A percentile compares a stretch with the other conserved stretches of the same genome.
These are phyloP conservation scores for Nemania sp. DNA, from an alignment of 2,329 filamentous ascomycete species.

Conservation along the genomic window DNA sequence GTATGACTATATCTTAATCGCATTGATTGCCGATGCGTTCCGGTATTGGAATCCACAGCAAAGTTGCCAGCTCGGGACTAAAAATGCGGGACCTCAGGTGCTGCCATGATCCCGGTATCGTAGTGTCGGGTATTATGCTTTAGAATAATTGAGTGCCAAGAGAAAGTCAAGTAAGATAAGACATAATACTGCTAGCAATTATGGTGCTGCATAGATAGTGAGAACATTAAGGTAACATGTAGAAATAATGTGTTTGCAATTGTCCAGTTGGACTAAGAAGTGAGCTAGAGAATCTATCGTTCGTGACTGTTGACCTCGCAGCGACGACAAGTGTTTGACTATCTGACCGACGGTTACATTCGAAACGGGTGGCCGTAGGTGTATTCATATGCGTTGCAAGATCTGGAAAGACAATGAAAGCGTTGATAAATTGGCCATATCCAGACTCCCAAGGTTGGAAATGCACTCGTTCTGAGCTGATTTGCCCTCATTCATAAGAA, in stretches of 20 bases:
- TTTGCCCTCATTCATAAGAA: background rate
- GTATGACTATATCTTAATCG: background rate
- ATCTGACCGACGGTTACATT: too few species aligned
- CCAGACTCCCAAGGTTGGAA: background rate
- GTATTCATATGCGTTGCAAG: background rate
- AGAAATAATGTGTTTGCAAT: background rate
- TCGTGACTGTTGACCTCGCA: background rate
- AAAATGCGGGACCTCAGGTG: background rate
- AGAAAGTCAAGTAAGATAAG: too few species aligned
- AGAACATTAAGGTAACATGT: too few species aligned
- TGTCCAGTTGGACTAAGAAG: background rate
- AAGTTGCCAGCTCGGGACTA: background rate
- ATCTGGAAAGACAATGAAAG: background rate
- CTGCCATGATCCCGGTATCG: background rate
- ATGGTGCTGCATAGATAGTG: too few species aligned
- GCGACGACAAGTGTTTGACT: constrained; percentile 1
- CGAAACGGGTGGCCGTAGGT: too few species aligned
- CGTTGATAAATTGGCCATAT: background rate
- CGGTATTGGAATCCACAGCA: too few species aligned
- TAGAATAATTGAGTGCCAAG: background rate
- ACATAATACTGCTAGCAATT: too few species aligned
- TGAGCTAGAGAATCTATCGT: background rate
- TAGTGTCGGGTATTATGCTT: background rate
- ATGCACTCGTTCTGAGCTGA: background rate
- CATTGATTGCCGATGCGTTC: background rate